These are phyloP conservation scores for Apophysomyces elegans DNA, from an alignment of 371 early-diverging fungal species.

Conservation along the genomic window DNA sequence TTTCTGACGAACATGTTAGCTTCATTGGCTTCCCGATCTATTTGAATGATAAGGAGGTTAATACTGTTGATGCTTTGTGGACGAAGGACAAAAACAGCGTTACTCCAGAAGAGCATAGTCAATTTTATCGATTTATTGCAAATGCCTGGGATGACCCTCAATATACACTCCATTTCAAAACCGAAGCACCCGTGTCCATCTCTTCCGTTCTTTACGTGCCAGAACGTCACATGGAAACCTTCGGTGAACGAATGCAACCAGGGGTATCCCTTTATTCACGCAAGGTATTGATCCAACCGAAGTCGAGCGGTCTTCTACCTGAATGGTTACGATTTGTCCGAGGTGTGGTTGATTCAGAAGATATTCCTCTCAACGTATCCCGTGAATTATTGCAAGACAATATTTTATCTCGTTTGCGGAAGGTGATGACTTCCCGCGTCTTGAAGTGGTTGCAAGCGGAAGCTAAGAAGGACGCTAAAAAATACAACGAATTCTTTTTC, in stretches of 20 bases:
- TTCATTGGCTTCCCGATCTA: constrained; percentile 97
- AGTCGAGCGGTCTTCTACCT: constrained; percentile 76
- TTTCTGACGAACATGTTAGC: constrained; percentile 22
- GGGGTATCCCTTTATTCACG: constrained; percentile 83
- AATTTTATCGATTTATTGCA: constrained; percentile 88
- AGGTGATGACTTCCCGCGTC: constrained; percentile 72
- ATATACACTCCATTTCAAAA: constrained; percentile 75
- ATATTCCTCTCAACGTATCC: constrained; percentile 97
- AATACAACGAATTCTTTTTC: constrained; percentile 84
- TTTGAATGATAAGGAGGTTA: constrained; percentile 77
- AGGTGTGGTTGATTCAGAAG: constrained; percentile 96
- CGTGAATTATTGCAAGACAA: constrained; percentile 96
- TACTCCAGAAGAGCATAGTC: constrained; percentile 85
- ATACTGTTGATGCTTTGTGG: constrained; percentile 96
- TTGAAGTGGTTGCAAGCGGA: constrained; percentile 79
- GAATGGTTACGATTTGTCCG: constrained; percentile 82
- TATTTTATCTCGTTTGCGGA: constrained; percentile 69
- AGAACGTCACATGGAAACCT: constrained; percentile 69
- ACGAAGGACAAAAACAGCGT: constrained; percentile 79
- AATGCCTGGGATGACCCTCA: constrained; percentile 76
- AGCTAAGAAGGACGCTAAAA: constrained; percentile 68
- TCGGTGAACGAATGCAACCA: constrained; percentile 70
- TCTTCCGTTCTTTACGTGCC: constrained; percentile 76
- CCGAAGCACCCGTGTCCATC: constrained; percentile 82
- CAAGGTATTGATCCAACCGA: constrained; percentile 81